Conservation (phyloP, 176 grass and related monocot species). For the Phoenix dactylifera region DNA sequence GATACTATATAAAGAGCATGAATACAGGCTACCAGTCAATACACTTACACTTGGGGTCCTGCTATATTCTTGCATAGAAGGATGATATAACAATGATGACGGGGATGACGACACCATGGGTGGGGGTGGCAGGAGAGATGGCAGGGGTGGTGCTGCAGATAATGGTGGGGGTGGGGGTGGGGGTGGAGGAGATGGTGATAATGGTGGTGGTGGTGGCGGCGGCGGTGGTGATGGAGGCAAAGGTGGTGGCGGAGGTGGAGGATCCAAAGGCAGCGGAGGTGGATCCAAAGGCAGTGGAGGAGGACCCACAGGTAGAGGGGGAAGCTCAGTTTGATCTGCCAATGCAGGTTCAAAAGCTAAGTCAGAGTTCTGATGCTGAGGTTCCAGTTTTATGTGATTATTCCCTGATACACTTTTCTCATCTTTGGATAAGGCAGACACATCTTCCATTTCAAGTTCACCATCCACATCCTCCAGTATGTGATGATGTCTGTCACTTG, state of each 20-base stretch:
- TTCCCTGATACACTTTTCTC: constrained; percentile 27
- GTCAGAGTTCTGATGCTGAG: constrained; percentile 4
- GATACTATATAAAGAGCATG: not conserved
- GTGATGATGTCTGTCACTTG: constrained; percentile 18
- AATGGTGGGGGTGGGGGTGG: constrained; percentile 48
- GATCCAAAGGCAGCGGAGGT: constrained; percentile 26
- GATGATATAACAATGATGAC: constrained; percentile 44
- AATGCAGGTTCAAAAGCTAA: constrained; percentile 22
- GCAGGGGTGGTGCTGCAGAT: constrained; percentile 44
- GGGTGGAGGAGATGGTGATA: constrained; percentile 35
- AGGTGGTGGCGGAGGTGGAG: constrained; percentile 27
- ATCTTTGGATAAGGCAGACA: constrained; percentile 31
- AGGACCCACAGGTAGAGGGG: constrained; percentile 45
- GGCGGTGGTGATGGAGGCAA: constrained; percentile 63
- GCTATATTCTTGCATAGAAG: constrained; percentile 52
- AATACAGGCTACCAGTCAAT: constrained; percentile 10
- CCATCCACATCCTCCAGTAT: constrained; percentile 26
- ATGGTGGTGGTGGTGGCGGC: constrained; percentile 32
- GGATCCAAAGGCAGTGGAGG: constrained; percentile 59
- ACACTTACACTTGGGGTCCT: constrained; percentile 49
- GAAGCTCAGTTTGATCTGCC: constrained; percentile 38
- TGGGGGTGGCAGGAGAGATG: constrained; percentile 36
- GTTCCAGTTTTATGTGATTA: constrained; percentile 11
- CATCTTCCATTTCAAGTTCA: constrained; percentile 51
- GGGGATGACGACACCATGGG: constrained; percentile 45